Percentiles rank a stretch among this genome's conserved stretches.
phyloP scores from a whole-genome alignment of 208 protist species.

The Crithidia thermophila region DNA sequence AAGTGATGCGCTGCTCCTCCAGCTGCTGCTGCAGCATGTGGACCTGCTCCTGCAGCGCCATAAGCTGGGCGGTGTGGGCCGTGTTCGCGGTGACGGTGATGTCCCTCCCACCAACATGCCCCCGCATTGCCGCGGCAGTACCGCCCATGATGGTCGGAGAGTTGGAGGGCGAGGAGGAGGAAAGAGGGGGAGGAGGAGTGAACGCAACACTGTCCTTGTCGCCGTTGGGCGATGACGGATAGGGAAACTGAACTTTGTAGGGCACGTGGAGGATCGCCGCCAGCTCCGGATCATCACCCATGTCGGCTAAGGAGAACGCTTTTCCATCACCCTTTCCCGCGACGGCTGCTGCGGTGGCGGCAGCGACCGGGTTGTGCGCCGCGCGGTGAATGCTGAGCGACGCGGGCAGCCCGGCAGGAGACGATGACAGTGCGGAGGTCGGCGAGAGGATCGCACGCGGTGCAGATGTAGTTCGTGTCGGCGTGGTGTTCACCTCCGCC shows the following conservation, averaged over 20 bases:
- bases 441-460: too few relatives aligned
- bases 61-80: constrained; percentile 29
- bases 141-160: background rate
- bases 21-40: constrained; percentile 63
- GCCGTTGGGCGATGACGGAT: too few relatives aligned
- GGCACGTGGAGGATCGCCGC: constrained; percentile 13
- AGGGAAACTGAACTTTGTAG: constrained; percentile 28
- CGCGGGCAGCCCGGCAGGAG: background rate
- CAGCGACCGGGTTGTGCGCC: background rate
- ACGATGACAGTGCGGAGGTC: background rate
- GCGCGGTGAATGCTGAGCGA: constrained; percentile 15
- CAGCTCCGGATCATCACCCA: constrained; percentile 24
- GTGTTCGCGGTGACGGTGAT: constrained; percentile 22
- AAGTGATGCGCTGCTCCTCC: constrained; percentile 57
- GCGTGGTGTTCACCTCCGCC: too few relatives aligned
- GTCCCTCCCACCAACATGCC: background rate
- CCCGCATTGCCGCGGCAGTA: background rate
- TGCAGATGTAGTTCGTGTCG: too few relatives aligned
- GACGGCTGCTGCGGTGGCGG: background rate
- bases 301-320: background rate
- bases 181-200: too few relatives aligned
- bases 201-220: too few relatives aligned
- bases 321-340: background rate
- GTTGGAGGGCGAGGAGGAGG: background rate
- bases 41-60: constrained; percentile 56